Conservation (phyloP, 805 yeast species). For the Suhomyces vadensis region DNA sequence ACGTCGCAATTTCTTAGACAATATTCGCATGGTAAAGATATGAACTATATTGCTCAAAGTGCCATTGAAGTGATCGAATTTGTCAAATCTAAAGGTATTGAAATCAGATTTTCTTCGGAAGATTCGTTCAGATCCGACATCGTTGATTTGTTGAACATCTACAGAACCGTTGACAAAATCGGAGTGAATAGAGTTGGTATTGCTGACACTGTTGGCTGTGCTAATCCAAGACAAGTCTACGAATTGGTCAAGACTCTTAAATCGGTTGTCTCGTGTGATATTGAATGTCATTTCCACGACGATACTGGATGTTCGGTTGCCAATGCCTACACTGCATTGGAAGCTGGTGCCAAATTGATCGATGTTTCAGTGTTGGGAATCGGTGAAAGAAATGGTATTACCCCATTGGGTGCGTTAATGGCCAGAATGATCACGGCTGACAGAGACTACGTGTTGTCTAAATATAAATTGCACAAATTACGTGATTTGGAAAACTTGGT, state of each 20-base stretch:
- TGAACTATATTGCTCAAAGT: slow-evolving; percentile 93
- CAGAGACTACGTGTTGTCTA: slow-evolving; percentile 90
- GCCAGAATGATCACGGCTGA: slow-evolving; percentile 99
- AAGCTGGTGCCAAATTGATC: slow-evolving; percentile 93
- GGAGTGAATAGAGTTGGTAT: slow-evolving; percentile 99
- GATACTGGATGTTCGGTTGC: slow-evolving; percentile 99
- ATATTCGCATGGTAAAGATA: slow-evolving; percentile 96
- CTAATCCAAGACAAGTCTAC: slow-evolving; percentile 98
- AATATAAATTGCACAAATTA: slow-evolving; percentile 92
- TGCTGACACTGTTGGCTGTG: slow-evolving; percentile 99
- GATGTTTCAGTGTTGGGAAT: slow-evolving; percentile 96
- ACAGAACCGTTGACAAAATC: slow-evolving; percentile 93
- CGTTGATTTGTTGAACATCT: slow-evolving; percentile 91
- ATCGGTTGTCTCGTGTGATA: slow-evolving; percentile 93
- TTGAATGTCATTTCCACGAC: slow-evolving; percentile 98
- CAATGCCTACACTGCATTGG: slow-evolving; percentile 96
- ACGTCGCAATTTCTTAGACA: slow-evolving; percentile 93
- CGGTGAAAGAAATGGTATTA: slow-evolving; percentile 98
- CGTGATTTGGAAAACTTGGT: slow-evolving; percentile 95
- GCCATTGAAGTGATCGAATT: slow-evolving; percentile 97
- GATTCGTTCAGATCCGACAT: slow-evolving; percentile 97
- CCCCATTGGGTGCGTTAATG: slow-evolving; percentile 97
- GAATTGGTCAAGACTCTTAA: slow-evolving; percentile 92
- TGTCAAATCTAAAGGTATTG: slow-evolving; percentile 95
- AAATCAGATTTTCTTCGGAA: slow-evolving; percentile 94